These are phyloP conservation scores for Hippophae rhamnoides DNA, from an alignment of 306 rosid species.

Conservation along the genomic window DNA sequence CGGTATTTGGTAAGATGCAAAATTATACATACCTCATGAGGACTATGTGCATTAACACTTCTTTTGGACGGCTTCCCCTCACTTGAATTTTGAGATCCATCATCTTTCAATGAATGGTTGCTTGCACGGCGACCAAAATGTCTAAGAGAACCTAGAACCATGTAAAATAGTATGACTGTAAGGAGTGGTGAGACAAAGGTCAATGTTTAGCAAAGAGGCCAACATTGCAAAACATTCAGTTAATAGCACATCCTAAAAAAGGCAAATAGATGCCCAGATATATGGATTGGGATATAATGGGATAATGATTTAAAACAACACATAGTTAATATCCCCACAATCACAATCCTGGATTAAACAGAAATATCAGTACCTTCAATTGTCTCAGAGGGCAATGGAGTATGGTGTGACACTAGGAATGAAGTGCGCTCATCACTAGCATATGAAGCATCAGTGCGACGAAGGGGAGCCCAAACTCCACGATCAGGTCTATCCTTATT, in stretches of 20 bases:
- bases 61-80: conserved; percentile 75
- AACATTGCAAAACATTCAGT: background rate
- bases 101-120: conserved; percentile 52
- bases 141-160: conserved; percentile 46
- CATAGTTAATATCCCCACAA: conserved; percentile 1
- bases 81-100: conserved; percentile 35
- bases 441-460: conserved; percentile 55
- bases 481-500: conserved; percentile 97
- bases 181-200: conserved; percentile 9
- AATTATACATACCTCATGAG: conserved; percentile 57
- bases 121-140: conserved; percentile 67
- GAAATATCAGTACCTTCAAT: conserved; percentile 47
- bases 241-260: too few species aligned
- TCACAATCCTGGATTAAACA: conserved; percentile 4
- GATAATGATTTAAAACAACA: conserved; percentile 1
- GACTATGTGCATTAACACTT: conserved; percentile 47
- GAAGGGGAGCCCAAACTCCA: conserved; percentile 96
- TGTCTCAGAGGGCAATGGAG: conserved; percentile 37
- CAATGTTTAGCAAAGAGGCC: background rate
- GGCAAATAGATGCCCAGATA: background rate
- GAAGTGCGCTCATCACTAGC: conserved; percentile 39
- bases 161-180: conserved; percentile 8
- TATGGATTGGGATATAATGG: conserved; percentile 9
- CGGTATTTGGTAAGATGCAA: background rate
- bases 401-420: conserved; percentile 34